Evolutionary conservation across 2,329 filamentous ascomycete genomes (phyloP).

Genomic region (Fusarium sp.): DNA sequence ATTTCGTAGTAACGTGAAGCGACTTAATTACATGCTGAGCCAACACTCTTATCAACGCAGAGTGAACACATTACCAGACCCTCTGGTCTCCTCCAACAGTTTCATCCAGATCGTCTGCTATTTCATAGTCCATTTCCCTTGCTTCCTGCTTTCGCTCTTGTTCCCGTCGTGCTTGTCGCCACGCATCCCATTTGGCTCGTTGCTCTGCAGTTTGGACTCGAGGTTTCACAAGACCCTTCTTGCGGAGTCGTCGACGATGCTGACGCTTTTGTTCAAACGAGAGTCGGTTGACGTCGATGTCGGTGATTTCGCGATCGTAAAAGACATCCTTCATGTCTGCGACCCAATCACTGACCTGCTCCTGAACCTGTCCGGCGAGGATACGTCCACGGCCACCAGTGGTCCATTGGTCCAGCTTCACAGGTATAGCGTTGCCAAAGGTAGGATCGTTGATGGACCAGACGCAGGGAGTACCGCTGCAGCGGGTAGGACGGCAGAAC

Average conservation of each 20-base stretch:
- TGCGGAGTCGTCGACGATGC: constrained; percentile 62
- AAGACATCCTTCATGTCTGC: constrained; percentile 61
- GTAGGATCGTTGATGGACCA: constrained; percentile 69
- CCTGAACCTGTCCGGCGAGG: constrained; percentile 50
- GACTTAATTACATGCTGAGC: neutral
- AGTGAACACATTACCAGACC: constrained; percentile 35
- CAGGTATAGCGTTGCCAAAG: constrained; percentile 69
- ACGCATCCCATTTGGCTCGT: constrained; percentile 57
- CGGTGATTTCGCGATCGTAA: constrained; percentile 58
- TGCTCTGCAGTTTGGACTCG: constrained; percentile 55
- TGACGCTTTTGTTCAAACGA: constrained; percentile 60
- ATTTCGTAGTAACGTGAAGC: constrained; percentile 27
- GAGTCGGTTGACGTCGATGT: constrained; percentile 57
- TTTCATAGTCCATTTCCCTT: constrained; percentile 55
- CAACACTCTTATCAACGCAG: neutral
- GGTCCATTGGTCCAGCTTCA: constrained; percentile 71
- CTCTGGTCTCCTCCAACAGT: constrained; percentile 47
- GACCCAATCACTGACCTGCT: constrained; percentile 59
- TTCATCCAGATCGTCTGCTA: constrained; percentile 48
- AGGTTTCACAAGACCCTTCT: constrained; percentile 55
- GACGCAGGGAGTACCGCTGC: constrained; percentile 59
- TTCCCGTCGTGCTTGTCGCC: constrained; percentile 56
- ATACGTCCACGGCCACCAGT: constrained; percentile 63
- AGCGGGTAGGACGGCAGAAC: constrained; percentile 66
- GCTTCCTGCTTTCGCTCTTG: constrained; percentile 55